Percentiles rank a stretch among this genome's conserved stretches.
These are phyloP conservation scores for Nothopassalora personata DNA, from an alignment of 2,329 filamentous ascomycete species.

Conservation along the genomic window DNA sequence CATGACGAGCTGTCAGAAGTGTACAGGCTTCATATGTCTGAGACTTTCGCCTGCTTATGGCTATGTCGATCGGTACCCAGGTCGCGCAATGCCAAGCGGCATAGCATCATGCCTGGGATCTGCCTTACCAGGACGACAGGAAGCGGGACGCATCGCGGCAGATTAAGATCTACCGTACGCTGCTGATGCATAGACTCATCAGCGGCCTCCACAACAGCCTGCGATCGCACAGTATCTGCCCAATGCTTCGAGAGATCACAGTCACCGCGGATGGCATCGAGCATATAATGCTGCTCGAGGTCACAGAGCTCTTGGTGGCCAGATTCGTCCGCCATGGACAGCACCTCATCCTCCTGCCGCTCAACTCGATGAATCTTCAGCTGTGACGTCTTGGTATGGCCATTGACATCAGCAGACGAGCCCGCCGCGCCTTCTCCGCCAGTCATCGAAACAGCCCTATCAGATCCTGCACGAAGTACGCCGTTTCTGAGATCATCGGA, in stretches of 20 bases:
- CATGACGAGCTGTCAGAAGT: not conserved
- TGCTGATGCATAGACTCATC: not conserved
- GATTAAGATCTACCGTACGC: not conserved
- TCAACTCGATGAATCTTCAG: not conserved
- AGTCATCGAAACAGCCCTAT: not conserved
- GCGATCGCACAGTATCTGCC: not conserved
- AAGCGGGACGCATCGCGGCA: not conserved
- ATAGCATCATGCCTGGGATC: no score
- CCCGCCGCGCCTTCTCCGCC: not conserved
- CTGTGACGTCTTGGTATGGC: not conserved
- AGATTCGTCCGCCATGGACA: not conserved
- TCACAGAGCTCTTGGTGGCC: not conserved
- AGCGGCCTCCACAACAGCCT: not conserved
- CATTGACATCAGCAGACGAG: not conserved
- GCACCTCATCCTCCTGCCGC: not conserved
- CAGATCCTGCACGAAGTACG: conserved; percentile 1
- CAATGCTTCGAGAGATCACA: conserved; percentile 1
- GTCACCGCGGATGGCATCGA: not conserved
- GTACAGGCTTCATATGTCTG: no score
- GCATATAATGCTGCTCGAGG: not conserved
- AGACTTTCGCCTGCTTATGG: no score
- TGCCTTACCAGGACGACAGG: no score
- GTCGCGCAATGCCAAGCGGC: no score
- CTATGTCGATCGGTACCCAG: no score
- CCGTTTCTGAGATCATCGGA: not conserved